Conservation (phyloP, 83 land plant genomes). For the Picea mariana region DNA sequence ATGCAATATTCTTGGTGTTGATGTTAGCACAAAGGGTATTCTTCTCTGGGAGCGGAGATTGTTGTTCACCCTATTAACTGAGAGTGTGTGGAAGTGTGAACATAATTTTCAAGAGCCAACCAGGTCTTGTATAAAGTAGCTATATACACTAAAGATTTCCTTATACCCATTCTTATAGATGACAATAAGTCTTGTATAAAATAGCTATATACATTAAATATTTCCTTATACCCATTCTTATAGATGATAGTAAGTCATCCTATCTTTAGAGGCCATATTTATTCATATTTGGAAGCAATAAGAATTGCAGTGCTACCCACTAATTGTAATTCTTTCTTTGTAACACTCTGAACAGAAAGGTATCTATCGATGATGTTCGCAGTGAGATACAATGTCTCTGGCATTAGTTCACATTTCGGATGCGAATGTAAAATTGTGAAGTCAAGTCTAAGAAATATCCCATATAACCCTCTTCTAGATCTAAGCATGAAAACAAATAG, state of each 20-base stretch:
- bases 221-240: too few relatives aligned
- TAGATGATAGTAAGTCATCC: neutral
- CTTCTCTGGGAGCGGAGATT: neutral
- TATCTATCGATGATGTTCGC: slow-evolving; percentile 50
- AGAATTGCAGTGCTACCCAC: slow-evolving; percentile 55
- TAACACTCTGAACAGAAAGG: slow-evolving; percentile 31
- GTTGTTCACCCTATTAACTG: neutral
- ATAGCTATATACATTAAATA: too few relatives aligned
- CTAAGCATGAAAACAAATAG: neutral
- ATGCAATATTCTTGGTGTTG: too few relatives aligned
- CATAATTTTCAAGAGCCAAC: neutral
- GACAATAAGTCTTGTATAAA: too few relatives aligned
- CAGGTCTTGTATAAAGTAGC: too few relatives aligned
- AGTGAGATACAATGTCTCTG: slow-evolving; percentile 58
- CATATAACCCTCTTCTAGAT: neutral
- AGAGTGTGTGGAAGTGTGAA: too few relatives aligned
- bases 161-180: neutral
- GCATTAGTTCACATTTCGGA: slow-evolving; percentile 52
- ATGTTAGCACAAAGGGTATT: too few relatives aligned
- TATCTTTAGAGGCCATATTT: slow-evolving; percentile 85
- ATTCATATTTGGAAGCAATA: slow-evolving; percentile 72
- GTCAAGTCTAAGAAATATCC: neutral
- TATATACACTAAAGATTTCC: too few relatives aligned
- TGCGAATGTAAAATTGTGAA: slow-evolving; percentile 28
- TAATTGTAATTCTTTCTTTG: slow-evolving; percentile 49